A percentile compares a stretch with the other conserved stretches of the same genome.
phyloP scores from a whole-genome alignment of 2,329 filamentous ascomycete genomes.

The Diaporthe vaccinii region DNA sequence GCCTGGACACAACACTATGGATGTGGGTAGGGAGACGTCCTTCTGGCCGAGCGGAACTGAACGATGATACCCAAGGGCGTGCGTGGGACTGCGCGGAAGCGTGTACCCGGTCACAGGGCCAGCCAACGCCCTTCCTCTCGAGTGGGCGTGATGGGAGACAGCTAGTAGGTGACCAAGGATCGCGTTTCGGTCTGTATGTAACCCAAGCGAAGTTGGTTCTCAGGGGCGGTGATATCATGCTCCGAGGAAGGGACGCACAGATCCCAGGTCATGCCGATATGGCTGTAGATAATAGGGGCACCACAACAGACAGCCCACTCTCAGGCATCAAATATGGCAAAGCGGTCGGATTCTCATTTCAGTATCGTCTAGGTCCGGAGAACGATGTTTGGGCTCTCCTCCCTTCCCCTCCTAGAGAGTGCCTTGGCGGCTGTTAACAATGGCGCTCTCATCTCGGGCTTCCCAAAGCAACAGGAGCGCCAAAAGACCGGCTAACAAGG shows the following conservation, averaged over 20 bases:
- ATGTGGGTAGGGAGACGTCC: background rate
- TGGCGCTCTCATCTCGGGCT: too few species aligned
- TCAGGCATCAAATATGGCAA: background rate
- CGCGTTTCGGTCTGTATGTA: constrained; percentile 7
- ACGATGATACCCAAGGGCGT: background rate
- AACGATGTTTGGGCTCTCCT: background rate
- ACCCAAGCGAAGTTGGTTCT: background rate
- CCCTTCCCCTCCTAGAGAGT: background rate
- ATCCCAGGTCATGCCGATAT: background rate
- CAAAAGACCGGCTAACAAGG: background rate
- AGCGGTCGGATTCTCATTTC: background rate
- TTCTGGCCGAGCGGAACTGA: background rate
- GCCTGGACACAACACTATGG: background rate
- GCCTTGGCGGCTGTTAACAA: background rate
- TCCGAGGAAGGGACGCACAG: constrained; percentile 3
- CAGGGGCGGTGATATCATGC: constrained; percentile 1
- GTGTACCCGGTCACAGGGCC: constrained; percentile 5
- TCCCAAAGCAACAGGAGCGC: background rate
- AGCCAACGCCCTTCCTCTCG: constrained; percentile 18
- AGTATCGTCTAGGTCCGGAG: background rate
- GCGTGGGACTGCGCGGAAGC: constrained; percentile 6
- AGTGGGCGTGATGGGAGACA: constrained; percentile 11
- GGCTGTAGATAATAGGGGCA: constrained; percentile 25
- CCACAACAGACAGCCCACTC: background rate
- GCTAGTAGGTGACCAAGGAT: background rate